phyloP scores from a whole-genome alignment of 169 alveolate genomes.

The Plasmodium yoelii region DNA sequence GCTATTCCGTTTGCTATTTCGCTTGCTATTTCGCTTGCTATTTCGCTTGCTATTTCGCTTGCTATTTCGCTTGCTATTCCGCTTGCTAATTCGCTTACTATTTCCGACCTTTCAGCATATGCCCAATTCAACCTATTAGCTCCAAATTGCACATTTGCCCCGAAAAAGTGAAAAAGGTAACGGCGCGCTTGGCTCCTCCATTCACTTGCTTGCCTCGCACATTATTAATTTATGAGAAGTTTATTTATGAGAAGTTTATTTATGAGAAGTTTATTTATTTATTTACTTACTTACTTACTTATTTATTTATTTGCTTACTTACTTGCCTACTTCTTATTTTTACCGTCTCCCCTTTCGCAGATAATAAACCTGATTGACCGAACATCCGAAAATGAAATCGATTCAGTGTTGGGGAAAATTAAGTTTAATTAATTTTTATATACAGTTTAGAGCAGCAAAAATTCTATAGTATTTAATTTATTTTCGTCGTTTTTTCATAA shows the following conservation, averaged over 20 bases:
- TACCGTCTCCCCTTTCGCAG: not conserved
- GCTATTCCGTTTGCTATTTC: not conserved
- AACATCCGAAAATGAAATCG: conserved; percentile 73
- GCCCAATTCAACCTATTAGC: conserved; percentile 46
- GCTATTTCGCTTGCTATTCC: no score
- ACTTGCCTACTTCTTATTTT: no score
- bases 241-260: no score
- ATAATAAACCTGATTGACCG: conserved; percentile 42
- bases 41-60: not conserved
- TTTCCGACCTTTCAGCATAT: conserved; percentile 27
- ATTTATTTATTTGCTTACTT: no score
- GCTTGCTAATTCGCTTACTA: not conserved
- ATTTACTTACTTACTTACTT: no score
- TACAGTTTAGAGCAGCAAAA: not conserved
- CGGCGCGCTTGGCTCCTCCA: not conserved
- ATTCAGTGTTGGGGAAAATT: conserved; percentile 66
- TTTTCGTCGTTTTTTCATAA: no score
- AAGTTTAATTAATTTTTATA: conserved; percentile 40
- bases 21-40: not conserved
- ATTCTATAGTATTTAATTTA: no score
- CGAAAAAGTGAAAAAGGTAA: conserved; percentile 62
- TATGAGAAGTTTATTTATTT: no score
- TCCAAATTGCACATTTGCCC: conserved; percentile 31
- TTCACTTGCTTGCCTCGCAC: no score
- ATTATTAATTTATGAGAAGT: no score